Conservation (phyloP, 2,329 filamentous ascomycete species). For the Bipolaris oryzae region DNA sequence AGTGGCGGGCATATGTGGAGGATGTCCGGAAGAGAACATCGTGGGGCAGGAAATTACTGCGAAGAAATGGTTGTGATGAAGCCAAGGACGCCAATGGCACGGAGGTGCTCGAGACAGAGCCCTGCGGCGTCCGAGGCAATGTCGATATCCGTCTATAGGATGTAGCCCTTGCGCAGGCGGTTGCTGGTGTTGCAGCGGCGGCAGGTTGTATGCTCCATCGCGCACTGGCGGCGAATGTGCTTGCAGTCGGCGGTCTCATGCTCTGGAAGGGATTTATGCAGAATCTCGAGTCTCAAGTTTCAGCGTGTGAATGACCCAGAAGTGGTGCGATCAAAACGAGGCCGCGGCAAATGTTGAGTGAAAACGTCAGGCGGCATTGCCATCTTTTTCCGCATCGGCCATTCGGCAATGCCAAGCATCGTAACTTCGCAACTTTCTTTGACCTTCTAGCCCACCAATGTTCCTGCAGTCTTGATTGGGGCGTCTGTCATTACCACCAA, state of each 20-base stretch:
- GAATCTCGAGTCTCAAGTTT: constrained; percentile 1
- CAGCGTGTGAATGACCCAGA: constrained; percentile 20
- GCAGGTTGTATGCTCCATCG: constrained; percentile 48
- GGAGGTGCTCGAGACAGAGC: constrained; percentile 32
- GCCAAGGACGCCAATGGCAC: constrained; percentile 18
- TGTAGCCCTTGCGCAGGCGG: constrained; percentile 54
- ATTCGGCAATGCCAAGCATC: constrained; percentile 17
- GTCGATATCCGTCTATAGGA: constrained; percentile 56
- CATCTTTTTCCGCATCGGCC: constrained; percentile 35
- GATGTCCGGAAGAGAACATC: constrained; percentile 50
- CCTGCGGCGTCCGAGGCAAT: constrained; percentile 25
- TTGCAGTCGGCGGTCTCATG: constrained; percentile 54
- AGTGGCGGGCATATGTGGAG: constrained; percentile 52
- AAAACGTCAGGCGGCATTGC: constrained; percentile 26
- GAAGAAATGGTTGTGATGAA: constrained; percentile 43
- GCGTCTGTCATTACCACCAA: constrained; percentile 16
- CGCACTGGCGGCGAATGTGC: constrained; percentile 50
- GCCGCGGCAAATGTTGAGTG: constrained; percentile 33
- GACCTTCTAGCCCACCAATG: constrained; percentile 18
- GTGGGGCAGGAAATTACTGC: constrained; percentile 52
- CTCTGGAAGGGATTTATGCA: constrained; percentile 31
- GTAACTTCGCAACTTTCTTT: constrained; percentile 31
- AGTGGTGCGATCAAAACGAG: constrained; percentile 12
- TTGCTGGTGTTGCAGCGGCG: constrained; percentile 45
- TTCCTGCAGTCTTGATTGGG: constrained; percentile 22